These are phyloP conservation scores for Macrolepiota albuminosa DNA, from an alignment of 768 basidiomycete genomes.

Conservation along the genomic window DNA sequence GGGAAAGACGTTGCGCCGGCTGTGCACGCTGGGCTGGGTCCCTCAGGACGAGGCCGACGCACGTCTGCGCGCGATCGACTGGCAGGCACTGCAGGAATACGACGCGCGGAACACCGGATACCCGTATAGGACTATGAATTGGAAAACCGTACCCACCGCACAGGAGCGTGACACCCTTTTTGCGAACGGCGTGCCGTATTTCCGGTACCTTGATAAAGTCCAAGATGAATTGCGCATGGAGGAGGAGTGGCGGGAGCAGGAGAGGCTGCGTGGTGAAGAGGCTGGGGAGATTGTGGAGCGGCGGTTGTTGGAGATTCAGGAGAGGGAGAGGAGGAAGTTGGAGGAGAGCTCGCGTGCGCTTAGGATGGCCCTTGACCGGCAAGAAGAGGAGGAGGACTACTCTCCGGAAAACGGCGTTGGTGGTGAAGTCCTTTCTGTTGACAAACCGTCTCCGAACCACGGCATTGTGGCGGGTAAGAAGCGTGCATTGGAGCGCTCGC, in stretches of 20 bases:
- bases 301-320: not conserved
- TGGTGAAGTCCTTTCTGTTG: no score
- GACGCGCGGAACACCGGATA: constrained; percentile 17
- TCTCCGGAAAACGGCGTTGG: not conserved
- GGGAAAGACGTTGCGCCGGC: constrained; percentile 32
- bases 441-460: not conserved
- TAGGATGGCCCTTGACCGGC: constrained; percentile 4
- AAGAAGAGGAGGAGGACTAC: no score
- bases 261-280: constrained; percentile 3
- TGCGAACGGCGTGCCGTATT: constrained; percentile 1
- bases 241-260: constrained; percentile 8
- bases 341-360: no score
- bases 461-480: constrained; percentile 4
- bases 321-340: not conserved
- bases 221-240: constrained; percentile 10
- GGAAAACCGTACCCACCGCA: constrained; percentile 8
- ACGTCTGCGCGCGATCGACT: constrained; percentile 29
- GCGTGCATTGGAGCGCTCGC: constrained; percentile 12
- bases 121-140: constrained; percentile 16
- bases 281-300: not conserved
- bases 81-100: constrained; percentile 25
- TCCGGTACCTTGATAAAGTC: constrained; percentile 8
- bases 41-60: constrained; percentile 25
- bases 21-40: constrained; percentile 37
- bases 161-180: constrained; percentile 11